Percentiles rank a stretch among this genome's conserved stretches.
These are phyloP conservation scores for Nicotiana undulata DNA, from an alignment of 257 asterid species.

Conservation along the genomic window DNA sequence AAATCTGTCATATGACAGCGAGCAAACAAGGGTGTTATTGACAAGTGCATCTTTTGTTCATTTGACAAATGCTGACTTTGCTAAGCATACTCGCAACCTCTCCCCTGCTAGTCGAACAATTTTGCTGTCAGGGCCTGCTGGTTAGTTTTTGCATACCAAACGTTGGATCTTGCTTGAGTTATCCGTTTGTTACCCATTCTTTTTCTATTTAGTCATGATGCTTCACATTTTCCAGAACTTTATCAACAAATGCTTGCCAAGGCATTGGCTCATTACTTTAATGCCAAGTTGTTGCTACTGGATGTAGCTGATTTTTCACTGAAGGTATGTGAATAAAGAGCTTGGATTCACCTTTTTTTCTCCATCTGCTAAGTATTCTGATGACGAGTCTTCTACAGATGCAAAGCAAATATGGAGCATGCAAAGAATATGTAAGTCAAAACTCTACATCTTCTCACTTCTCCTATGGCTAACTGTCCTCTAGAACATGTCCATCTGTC, in stretches of 20 bases:
- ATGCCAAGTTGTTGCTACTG: constrained; percentile 57
- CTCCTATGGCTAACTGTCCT: neutral
- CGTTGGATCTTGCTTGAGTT: neutral
- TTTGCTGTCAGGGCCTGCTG: constrained; percentile 81
- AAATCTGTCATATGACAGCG: constrained; percentile 27
- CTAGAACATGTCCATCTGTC: neutral
- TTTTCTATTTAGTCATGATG: neutral
- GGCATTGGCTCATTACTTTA: constrained; percentile 74
- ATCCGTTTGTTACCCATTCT: neutral
- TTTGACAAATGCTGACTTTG: constrained; percentile 44
- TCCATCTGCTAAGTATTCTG: constrained; percentile 12
- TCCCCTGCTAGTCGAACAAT: constrained; percentile 83
- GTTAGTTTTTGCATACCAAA: constrained; percentile 21
- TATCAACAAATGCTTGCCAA: constrained; percentile 79
- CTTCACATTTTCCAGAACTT: constrained; percentile 30
- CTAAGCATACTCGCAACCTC: constrained; percentile 64
- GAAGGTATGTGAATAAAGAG: constrained; percentile 37
- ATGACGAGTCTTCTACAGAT: constrained; percentile 38
- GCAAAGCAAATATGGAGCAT: constrained; percentile 65
- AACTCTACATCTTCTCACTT: neutral
- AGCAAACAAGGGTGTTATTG: constrained; percentile 60
- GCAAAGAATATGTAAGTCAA: constrained; percentile 51
- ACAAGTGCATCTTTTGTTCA: constrained; percentile 74
- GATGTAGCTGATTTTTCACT: constrained; percentile 64
- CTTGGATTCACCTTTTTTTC: neutral